A percentile compares a stretch with the other conserved stretches of the same genome.
Evolutionary conservation across 352 stramenopile species (phyloP).

Genomic region (Phytophthora boehmeriae): DNA sequence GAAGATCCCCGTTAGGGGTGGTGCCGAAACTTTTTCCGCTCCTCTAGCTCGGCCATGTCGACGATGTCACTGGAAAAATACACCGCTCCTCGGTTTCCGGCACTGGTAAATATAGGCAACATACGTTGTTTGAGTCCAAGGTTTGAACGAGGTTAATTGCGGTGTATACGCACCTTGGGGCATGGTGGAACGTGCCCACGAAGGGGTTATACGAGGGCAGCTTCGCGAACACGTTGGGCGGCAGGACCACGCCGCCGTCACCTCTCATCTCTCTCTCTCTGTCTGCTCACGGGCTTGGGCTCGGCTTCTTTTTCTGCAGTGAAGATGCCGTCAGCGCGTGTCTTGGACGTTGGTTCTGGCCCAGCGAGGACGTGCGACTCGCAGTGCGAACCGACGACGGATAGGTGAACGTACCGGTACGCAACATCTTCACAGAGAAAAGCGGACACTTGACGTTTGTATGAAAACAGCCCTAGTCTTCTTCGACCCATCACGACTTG

Average conservation of each 20-base stretch:
- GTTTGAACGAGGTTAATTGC: slow-evolving; percentile 6
- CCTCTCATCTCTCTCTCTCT: slow-evolving; percentile 34
- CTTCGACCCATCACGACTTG: too few relatives aligned
- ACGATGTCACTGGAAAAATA: slow-evolving; percentile 91
- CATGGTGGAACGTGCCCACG: slow-evolving; percentile 90
- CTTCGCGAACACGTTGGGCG: slow-evolving; percentile 81
- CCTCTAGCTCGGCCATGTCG: slow-evolving; percentile 86
- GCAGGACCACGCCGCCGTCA: slow-evolving; percentile 50
- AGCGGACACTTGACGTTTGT: slow-evolving; percentile 23
- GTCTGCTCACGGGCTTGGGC: slow-evolving; percentile 2
- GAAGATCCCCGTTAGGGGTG: slow-evolving; percentile 88
- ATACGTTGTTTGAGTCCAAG: too few relatives aligned
- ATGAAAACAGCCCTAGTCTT: slow-evolving; percentile 2
- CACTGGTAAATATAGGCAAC: too few relatives aligned
- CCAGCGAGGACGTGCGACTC: slow-evolving; percentile 33
- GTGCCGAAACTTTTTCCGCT: slow-evolving; percentile 90
- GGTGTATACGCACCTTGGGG: slow-evolving; percentile 63
- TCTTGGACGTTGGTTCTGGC: slow-evolving; percentile 28
- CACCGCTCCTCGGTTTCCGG: slow-evolving; percentile 82
- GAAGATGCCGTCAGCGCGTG: slow-evolving; percentile 10
- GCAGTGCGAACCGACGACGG: slow-evolving; percentile 28
- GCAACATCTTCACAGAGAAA: slow-evolving; percentile 36
- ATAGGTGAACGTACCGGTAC: slow-evolving; percentile 16
- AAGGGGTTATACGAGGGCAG: slow-evolving; percentile 90
- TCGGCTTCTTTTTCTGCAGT: slow-evolving; percentile 27